Evolutionary conservation across 805 yeast genomes (phyloP).

Genomic region (Cyberlindnera petersonii): DNA sequence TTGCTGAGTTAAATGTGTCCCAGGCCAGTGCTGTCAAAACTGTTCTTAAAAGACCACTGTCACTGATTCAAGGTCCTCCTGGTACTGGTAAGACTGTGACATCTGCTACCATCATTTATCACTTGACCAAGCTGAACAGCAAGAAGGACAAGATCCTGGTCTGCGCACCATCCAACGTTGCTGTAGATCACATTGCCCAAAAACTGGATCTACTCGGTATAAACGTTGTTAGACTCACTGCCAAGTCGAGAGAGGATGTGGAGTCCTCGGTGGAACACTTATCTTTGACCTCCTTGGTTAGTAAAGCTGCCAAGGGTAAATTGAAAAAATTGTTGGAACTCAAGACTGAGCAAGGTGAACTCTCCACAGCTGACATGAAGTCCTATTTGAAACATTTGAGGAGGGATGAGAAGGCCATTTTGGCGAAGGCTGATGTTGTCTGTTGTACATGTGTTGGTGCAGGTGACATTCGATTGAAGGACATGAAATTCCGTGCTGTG

Average conservation of each 20-base stretch:
- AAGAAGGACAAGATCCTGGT: constrained; percentile 65
- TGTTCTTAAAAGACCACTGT: constrained; percentile 67
- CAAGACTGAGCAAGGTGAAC: constrained; percentile 65
- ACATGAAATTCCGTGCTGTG: constrained; percentile 65
- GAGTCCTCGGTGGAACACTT: constrained; percentile 58
- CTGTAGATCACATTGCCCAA: constrained; percentile 84
- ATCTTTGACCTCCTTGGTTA: constrained; percentile 53
- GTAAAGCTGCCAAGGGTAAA: constrained; percentile 46
- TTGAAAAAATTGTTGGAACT: constrained; percentile 55
- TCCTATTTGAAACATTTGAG: constrained; percentile 40
- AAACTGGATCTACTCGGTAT: constrained; percentile 69
- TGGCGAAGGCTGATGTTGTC: constrained; percentile 66
- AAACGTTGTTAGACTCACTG: constrained; percentile 72
- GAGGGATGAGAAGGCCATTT: constrained; percentile 44
- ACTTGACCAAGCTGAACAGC: constrained; percentile 54
- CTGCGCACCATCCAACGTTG: constrained; percentile 95
- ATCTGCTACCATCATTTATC: constrained; percentile 83
- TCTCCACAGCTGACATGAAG: constrained; percentile 50
- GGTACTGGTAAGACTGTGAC: constrained; percentile 96
- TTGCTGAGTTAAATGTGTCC: constrained; percentile 68
- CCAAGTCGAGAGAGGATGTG: constrained; percentile 76
- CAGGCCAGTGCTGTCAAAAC: constrained; percentile 73
- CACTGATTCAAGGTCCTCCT: constrained; percentile 93
- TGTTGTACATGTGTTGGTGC: constrained; percentile 95
- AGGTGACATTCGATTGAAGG: constrained; percentile 62